These are phyloP conservation scores for Chimonanthus salicifolius DNA, from an alignment of 164 flowering plant species.

Conservation along the genomic window DNA sequence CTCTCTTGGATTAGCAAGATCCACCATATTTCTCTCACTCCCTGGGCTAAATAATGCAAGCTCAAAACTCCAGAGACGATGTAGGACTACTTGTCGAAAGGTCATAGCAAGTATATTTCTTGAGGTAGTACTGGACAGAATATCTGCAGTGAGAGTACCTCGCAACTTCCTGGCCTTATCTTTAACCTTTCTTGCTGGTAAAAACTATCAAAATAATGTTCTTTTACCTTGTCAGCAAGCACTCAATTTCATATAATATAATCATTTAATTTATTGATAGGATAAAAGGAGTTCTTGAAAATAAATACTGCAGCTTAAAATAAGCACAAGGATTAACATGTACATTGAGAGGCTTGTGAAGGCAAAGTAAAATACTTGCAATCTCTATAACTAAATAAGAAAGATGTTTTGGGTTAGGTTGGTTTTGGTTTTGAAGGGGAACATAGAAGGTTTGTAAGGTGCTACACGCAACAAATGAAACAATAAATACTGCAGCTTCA, in stretches of 20 bases:
- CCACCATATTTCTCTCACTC: constrained; percentile 62
- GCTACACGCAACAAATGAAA: background rate
- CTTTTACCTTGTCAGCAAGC: background rate
- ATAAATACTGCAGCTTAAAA: background rate
- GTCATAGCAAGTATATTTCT: constrained; percentile 84
- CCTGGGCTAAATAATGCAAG: constrained; percentile 61
- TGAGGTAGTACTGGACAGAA: constrained; percentile 36
- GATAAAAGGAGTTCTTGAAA: background rate
- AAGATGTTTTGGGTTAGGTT: too few relatives aligned
- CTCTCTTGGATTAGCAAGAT: constrained; percentile 73
- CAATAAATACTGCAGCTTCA: background rate
- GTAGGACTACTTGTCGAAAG: constrained; percentile 82
- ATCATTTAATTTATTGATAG: background rate
- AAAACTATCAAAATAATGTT: constrained; percentile 45
- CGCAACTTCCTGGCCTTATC: constrained; percentile 69
- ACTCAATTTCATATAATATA: background rate
- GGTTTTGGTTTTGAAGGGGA: background rate
- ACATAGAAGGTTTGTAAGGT: background rate
- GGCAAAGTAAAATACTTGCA: background rate
- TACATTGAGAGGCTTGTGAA: background rate
- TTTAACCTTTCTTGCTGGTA: constrained; percentile 70
- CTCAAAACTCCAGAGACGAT: constrained; percentile 68
- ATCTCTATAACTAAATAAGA: too few relatives aligned
- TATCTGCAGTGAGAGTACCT: constrained; percentile 40
- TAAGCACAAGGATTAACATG: background rate